phyloP scores from a whole-genome alignment of 169 alveolate species.

The Plasmodium relictum region DNA sequence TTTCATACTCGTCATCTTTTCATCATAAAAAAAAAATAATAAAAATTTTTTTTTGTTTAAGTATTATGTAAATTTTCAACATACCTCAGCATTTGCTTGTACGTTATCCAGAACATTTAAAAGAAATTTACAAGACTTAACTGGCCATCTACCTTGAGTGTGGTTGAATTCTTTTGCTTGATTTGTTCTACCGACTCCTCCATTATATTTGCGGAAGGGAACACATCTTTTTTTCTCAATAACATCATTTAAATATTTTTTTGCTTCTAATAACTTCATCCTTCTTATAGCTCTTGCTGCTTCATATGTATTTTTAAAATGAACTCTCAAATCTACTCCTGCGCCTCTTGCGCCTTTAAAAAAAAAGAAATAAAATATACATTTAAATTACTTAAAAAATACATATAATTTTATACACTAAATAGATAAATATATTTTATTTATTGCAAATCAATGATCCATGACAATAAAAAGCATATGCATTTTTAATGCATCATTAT shows the following conservation, averaged over 20 bases:
- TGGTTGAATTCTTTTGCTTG: conserved; percentile 96
- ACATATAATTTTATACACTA: neutral
- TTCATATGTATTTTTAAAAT: conserved; percentile 97
- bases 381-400: neutral
- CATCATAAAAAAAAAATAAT: conserved; percentile 69
- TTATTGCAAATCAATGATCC: neutral
- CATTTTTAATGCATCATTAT: neutral
- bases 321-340: conserved; percentile 94
- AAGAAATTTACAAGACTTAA: conserved; percentile 94
- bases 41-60: conserved; percentile 12
- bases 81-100: conserved; percentile 96
- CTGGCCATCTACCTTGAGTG: conserved; percentile 99
- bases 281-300: conserved; percentile 97
- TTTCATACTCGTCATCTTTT: conserved; percentile 78
- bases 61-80: conserved; percentile 1
- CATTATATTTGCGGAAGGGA: conserved; percentile 97
- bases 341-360: conserved; percentile 69
- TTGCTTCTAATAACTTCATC: conserved; percentile 94
- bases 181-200: conserved; percentile 98
- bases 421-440: neutral
- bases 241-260: conserved; percentile 95
- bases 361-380: neutral
- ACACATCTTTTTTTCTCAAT: conserved; percentile 96
- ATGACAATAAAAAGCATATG: neutral
- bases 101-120: conserved; percentile 94